Evolutionary conservation across 2,329 filamentous ascomycete species (phyloP).

Genomic region (Colletotrichum scovillei): DNA sequence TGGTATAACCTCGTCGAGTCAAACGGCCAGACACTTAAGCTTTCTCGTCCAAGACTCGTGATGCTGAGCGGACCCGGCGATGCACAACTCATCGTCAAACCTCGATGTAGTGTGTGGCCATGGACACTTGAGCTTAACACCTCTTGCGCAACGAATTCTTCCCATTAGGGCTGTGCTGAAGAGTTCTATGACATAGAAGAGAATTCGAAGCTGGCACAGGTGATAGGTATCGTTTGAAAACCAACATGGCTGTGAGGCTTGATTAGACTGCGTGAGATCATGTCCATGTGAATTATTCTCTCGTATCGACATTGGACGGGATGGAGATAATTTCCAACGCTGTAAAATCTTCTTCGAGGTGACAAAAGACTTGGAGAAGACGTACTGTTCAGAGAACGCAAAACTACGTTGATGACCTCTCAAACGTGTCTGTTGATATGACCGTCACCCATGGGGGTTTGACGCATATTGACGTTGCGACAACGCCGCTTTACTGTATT

Average conservation of each 20-base stretch:
- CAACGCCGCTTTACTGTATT: not conserved
- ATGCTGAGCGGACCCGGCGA: not conserved
- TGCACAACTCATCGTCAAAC: not conserved
- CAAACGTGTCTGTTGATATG: not conserved
- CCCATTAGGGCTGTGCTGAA: not conserved
- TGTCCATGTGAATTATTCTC: not conserved
- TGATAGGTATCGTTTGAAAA: not conserved
- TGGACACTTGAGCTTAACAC: not conserved
- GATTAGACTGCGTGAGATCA: not conserved
- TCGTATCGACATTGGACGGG: not conserved
- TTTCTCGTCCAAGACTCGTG: not conserved
- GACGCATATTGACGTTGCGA: not conserved
- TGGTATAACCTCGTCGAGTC: not conserved
- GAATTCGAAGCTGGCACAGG: not conserved
- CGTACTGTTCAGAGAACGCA: not conserved
- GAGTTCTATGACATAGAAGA: not conserved
- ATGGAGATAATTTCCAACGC: not conserved
- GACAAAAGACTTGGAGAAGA: not conserved
- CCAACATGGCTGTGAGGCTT: not conserved
- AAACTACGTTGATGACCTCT: not conserved
- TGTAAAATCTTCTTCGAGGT: not conserved
- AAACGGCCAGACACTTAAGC: not conserved
- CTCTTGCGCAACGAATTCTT: not conserved
- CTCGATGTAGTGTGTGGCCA: not conserved
- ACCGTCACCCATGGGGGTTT: not conserved